Base-by-base conservation (phyloP, 2,329 filamentous ascomycete species). In the Chalaropsis ovoidea region DNA sequence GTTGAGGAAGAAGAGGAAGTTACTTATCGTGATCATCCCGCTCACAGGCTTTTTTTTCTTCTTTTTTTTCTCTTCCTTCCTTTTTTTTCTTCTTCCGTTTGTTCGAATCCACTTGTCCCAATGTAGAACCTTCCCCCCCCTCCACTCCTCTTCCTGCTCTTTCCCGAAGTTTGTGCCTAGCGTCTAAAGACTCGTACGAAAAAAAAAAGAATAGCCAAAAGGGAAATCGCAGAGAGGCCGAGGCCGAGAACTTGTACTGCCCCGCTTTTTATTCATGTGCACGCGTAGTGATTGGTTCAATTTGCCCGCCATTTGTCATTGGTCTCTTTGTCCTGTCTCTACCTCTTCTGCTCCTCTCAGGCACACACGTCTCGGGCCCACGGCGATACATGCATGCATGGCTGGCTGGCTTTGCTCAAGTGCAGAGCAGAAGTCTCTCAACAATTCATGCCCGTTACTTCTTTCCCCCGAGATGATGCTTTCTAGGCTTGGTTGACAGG, bases 401-500 rank as follows among this genome's bases (percentile, higher is more conserved):
- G n/a, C n/a, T n/a, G n/a, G n/a, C n/a, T n/a, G 35, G 35, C 35
- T 39, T 39, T 10, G 35, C 35, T 39, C 35, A 39, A 39, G 35
- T 39, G 35, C 35, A 39, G 35, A 1, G 35, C 8, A 10, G 5
- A 39, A 10, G 35, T 39, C 35, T 52, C 47, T 52, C 22, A 52
- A 13, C 47, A 52, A 52, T 27, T 17, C 22, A 27, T 52, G n/a
- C 45, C 22, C 19, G 47, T 49, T 6, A 10, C 47, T 15, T 13
- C 47, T 13, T 11, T 4, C n/a, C 11, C 10, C 17, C 39, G 24
- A 58, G 31, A 35, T n/a, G 6, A 47, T 47, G 43, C 15, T 8
- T 47, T 47, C 54, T 10, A 35, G 54, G n/a, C 31, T n/a, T 35
- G 15, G 27, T 39, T 58, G 54, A 58, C 54, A 58, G 54, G 27